Base-by-base conservation (phyloP, 139 green algal species). In the Eudorina sp. region DNA sequence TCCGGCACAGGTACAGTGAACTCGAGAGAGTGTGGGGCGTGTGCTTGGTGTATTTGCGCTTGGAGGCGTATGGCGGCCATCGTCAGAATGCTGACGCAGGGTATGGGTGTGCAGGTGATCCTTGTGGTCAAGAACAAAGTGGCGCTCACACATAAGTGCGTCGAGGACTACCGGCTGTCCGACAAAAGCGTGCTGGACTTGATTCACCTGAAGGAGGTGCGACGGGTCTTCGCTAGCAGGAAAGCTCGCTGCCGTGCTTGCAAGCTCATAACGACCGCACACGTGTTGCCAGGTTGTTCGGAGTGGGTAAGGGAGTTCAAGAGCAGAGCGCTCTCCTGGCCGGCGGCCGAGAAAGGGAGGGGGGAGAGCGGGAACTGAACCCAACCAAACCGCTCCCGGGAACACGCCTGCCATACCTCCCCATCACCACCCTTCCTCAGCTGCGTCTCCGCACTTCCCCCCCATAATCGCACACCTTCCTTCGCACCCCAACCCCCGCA, bases 71-170 rank as follows among this genome's bases (percentile, higher is more conserved):
- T 55, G 70, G 70, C 70, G 70, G 70, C 70, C 43, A 79, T 3
- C 46, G 38, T 25, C 68, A 55, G 34, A 78, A 14, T 13, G 70
- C 41, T 81, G 45, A 81, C 73, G 38, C 41, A 55, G 41, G 41
- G 45, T 60, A 16, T 40, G 13, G 3, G 7, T n/a, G 13, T 21
- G 45, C 81, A 87, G 81, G 83, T 88, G 41, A 81, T 88, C 34
- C 68, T 88, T 48, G 83, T 88, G 8, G 83, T 88, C 9, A 88
- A 88, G 25, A 88, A 81, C 83, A 80, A 81, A 53, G 83, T 88
- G 34, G 83, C 83, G 4, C 66, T 82, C 27, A 70, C 66, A 1
- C 83, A 88, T 75, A 88, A 88, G 29, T 88, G 83, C 25, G 69
- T 88, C 3, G 83, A 88, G 27, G 83, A 88, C 68, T 88, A 88